Base-by-base conservation (phyloP, 352 stramenopile genomes). In the Thalassiosira hispida region DNA sequence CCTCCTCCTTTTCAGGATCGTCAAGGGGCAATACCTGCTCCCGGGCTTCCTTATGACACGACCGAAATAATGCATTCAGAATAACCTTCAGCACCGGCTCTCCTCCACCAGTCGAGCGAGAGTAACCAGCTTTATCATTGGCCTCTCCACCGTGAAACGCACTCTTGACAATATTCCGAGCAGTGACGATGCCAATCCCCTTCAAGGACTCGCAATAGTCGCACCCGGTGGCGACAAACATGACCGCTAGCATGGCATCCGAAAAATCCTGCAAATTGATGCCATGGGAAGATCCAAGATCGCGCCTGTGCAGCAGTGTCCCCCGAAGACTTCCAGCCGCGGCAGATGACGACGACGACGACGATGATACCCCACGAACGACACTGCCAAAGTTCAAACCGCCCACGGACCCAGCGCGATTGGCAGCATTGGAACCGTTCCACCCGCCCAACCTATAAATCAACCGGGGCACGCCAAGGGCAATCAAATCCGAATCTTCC, bases 401-500 rank as follows among this genome's bases (percentile, higher is more conserved):
- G 27, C 18, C 18, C n/a, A 12, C 25, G 7, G 2, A 6, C 16
- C 44, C 61, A 57, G n/a, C 38, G 23, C 74, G 51, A 71, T 79
- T 84, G 12, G 72, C 72, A 25, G 33, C 44, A 33, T 77, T 80
- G 18, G 1, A 18, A 29, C 72, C 77, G 64, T 80, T 81, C 71
- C 69, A 80, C 42, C 77, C 77, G 1, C 71, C 60, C 11, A 82
- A 73, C 47, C 86, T 90, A 68, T 89, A 94, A 11, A 92, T 46
- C 55, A 92, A 80, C 33, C 63, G 53, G 12, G 27, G 46, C 8
- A 78, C 70, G 51, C 86, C 88, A 51, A 84, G 63, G 14, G 70
- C 79, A 55, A 93, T 80, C 12, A 93, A 74, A 83, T 94, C 89
- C 0, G 82, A 87, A 86, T 94, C 89, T 73, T 94, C 89, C 8